phyloP scores from a whole-genome alignment of 2,329 filamentous ascomycete species.

The Hypoxylon sp. region DNA sequence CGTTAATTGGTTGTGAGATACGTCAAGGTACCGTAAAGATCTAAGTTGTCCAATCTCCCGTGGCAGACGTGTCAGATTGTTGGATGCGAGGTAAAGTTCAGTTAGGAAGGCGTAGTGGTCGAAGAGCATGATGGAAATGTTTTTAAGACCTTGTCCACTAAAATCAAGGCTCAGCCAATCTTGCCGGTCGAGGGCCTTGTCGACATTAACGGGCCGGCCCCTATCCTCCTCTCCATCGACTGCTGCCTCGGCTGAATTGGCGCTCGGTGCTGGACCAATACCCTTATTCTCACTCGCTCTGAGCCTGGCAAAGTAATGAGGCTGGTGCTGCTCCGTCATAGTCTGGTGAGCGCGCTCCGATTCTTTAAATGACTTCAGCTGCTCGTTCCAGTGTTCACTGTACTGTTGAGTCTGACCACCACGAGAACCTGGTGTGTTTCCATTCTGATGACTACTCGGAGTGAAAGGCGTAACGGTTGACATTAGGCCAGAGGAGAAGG shows the following conservation, averaged over 20 bases:
- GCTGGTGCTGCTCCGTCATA: conserved; percentile 77
- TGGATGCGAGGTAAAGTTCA: conserved; percentile 93
- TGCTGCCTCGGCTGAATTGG: conserved; percentile 63
- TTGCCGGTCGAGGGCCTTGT: conserved; percentile 77
- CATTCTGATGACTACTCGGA: conserved; percentile 69
- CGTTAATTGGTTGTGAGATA: conserved; percentile 88
- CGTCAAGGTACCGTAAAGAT: conserved; percentile 84
- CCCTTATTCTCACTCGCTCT: conserved; percentile 80
- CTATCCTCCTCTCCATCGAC: conserved; percentile 71
- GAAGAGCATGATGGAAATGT: conserved; percentile 85
- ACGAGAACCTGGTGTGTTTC: conserved; percentile 65
- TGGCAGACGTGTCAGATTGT: conserved; percentile 87
- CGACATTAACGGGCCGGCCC: conserved; percentile 75
- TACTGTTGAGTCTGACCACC: conserved; percentile 66
- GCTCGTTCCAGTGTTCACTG: conserved; percentile 87
- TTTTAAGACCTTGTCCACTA: conserved; percentile 93
- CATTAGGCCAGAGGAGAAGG: conserved; percentile 74
- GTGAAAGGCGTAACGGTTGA: conserved; percentile 75
- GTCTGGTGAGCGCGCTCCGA: conserved; percentile 79
- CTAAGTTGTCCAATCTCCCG: conserved; percentile 85
- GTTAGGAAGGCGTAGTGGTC: conserved; percentile 85
- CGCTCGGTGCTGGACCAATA: conserved; percentile 68
- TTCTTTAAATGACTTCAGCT: conserved; percentile 84
- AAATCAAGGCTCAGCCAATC: conserved; percentile 96
- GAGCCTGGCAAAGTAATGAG: conserved; percentile 79